These are phyloP conservation scores for Carex littledalei DNA, from an alignment of 176 grass and related monocot genomes.

Conservation along the genomic window DNA sequence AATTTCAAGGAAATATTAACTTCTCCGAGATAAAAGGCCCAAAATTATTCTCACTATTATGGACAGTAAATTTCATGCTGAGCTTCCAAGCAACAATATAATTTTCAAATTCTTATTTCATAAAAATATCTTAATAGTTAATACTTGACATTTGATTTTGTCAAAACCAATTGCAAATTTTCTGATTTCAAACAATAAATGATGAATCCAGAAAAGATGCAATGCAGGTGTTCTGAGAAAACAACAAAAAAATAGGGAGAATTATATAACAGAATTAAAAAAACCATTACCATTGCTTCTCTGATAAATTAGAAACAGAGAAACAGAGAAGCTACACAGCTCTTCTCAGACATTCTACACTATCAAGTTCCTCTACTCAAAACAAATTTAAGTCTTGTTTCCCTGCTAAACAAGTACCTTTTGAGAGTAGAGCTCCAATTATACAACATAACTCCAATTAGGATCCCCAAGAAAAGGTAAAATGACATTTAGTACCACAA, in stretches of 20 bases:
- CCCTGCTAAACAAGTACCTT: slow-evolving; percentile 2
- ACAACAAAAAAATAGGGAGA: background rate
- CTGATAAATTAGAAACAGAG: slow-evolving; percentile 20
- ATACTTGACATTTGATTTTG: background rate
- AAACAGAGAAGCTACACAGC: slow-evolving; percentile 13
- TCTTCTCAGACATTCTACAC: slow-evolving; percentile 18
- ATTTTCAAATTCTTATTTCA: background rate
- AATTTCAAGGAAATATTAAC: background rate
- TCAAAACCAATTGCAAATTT: background rate
- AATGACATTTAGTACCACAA: slow-evolving; percentile 22
- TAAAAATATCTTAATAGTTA: background rate
- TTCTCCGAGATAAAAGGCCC: background rate
- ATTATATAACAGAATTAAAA: background rate
- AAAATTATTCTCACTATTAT: background rate
- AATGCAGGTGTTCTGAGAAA: background rate
- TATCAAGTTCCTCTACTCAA: slow-evolving; percentile 13
- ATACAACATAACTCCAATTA: slow-evolving; percentile 16
- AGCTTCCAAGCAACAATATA: background rate
- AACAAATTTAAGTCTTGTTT: slow-evolving; percentile 8
- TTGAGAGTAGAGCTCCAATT: slow-evolving; percentile 19
- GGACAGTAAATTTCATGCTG: background rate
- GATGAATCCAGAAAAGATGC: background rate
- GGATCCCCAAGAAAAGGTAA: slow-evolving; percentile 4
- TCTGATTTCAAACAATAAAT: background rate
- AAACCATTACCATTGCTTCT: slow-evolving; percentile 19